Evolutionary conservation across 495 filamentous ascomycete species (phyloP).

Genomic region (Bathelium albidoporum): DNA sequence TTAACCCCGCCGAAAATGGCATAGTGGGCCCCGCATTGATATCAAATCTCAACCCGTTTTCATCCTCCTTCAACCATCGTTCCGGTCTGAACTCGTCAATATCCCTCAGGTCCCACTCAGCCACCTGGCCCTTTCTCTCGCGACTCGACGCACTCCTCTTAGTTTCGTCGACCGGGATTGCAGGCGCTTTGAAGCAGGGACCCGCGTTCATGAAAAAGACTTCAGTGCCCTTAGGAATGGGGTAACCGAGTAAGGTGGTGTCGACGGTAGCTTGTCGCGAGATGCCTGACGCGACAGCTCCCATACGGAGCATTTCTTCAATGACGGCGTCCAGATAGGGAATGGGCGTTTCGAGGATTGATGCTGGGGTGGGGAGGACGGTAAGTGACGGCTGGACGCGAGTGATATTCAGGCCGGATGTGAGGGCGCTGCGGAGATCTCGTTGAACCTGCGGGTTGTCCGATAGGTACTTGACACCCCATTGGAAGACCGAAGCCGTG

Average conservation of each 20-base stretch:
- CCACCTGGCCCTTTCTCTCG: background rate
- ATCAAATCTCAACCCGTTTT: background rate
- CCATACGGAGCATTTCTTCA: conserved; percentile 10
- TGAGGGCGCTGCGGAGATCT: conserved; percentile 7
- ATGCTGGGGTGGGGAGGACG: conserved; percentile 1
- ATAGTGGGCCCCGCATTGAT: background rate
- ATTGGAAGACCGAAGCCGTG: conserved; percentile 4
- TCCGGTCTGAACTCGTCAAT: background rate
- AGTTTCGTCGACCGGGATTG: background rate
- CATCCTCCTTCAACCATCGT: background rate
- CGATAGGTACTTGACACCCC: conserved; percentile 13
- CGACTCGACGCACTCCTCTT: background rate
- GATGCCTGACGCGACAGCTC: background rate
- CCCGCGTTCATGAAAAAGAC: conserved; percentile 13
- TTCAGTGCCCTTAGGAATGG: conserved; percentile 12
- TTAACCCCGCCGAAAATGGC: background rate
- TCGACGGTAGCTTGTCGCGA: conserved; percentile 4
- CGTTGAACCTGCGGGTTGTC: conserved; percentile 10
- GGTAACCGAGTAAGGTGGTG: conserved; percentile 9
- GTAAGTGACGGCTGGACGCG: no score
- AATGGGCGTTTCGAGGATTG: conserved; percentile 3
- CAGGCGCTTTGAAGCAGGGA: background rate
- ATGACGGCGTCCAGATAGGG: conserved; percentile 14
- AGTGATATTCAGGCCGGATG: no score
- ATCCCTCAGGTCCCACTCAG: background rate